Conservation (phyloP, 2,329 filamentous ascomycete species). For the Stenocarpella maydis region DNA sequence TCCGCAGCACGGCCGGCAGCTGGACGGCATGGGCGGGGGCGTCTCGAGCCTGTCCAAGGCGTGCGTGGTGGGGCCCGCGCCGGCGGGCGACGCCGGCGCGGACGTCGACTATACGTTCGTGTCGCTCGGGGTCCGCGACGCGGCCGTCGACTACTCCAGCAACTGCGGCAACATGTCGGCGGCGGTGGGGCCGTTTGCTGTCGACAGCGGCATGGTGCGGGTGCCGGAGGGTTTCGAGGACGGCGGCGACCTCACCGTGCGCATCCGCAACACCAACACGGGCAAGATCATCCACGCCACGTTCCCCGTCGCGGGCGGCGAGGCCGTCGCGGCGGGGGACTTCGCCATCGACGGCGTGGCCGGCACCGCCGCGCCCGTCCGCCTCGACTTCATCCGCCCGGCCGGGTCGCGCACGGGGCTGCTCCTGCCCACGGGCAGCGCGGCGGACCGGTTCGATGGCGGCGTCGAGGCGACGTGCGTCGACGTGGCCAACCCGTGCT, state of each 20-base stretch:
- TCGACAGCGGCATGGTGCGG: conserved; percentile 60
- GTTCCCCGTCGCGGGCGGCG: conserved; percentile 46
- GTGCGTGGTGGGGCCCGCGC: conserved; percentile 66
- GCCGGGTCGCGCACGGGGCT: conserved; percentile 52
- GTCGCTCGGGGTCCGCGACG: conserved; percentile 70
- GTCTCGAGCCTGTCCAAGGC: conserved; percentile 76
- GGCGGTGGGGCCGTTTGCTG: conserved; percentile 71
- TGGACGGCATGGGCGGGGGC: conserved; percentile 76
- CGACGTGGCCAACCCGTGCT: conserved; percentile 53
- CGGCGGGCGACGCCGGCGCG: conserved; percentile 54
- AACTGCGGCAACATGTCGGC: conserved; percentile 82
- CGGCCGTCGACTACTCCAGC: conserved; percentile 69
- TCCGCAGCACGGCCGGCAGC: conserved; percentile 66
- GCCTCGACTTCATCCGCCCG: conserved; percentile 49
- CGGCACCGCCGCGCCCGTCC: conserved; percentile 46
- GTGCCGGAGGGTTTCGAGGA: conserved; percentile 35
- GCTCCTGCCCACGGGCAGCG: conserved; percentile 49
- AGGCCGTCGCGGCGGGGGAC: conserved; percentile 48
- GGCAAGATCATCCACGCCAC: conserved; percentile 57
- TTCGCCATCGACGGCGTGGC: conserved; percentile 52
- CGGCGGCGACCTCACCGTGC: conserved; percentile 54
- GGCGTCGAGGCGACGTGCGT: conserved; percentile 44
- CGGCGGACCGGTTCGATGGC: conserved; percentile 45
- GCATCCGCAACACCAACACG: conserved; percentile 77
- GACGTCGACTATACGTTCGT: conserved; percentile 78